These are phyloP conservation scores for Pseudoneurospora amorphoporcata DNA, from an alignment of 495 filamentous ascomycete species.

Conservation along the genomic window DNA sequence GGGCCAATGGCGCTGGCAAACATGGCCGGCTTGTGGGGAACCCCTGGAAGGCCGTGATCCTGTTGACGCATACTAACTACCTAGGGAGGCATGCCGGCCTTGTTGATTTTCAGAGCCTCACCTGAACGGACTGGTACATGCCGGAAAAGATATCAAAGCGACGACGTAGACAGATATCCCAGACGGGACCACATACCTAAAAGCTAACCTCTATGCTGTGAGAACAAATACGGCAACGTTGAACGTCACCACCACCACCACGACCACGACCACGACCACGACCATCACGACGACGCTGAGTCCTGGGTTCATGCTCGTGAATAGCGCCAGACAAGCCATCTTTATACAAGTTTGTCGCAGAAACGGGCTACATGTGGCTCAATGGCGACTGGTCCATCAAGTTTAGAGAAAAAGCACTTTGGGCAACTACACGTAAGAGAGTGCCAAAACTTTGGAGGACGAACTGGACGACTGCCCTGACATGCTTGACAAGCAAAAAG, in stretches of 20 bases:
- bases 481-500: not conserved
- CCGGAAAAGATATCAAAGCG: not conserved
- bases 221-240: not conserved
- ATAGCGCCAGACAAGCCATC: not conserved
- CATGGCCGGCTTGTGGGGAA: not conserved
- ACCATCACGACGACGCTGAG: not conserved
- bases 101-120: not conserved
- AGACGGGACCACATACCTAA: not conserved
- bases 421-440: not conserved
- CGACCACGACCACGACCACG: not conserved
- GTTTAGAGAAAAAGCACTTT: not conserved
- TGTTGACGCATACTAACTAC: not conserved
- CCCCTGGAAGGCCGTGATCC: not conserved
- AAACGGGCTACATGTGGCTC: not conserved
- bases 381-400: not conserved
- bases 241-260: not conserved
- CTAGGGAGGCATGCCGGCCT: not conserved
- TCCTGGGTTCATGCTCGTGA: not conserved
- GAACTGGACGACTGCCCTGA: not conserved
- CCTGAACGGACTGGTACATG: not conserved
- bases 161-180: no score
- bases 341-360: not conserved
- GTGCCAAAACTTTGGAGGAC: not conserved
- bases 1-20: not conserved
- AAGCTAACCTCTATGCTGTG: not conserved